Base-by-base conservation (phyloP, 2,329 filamentous ascomycete species). In the Cytospora chrysosperma region DNA sequence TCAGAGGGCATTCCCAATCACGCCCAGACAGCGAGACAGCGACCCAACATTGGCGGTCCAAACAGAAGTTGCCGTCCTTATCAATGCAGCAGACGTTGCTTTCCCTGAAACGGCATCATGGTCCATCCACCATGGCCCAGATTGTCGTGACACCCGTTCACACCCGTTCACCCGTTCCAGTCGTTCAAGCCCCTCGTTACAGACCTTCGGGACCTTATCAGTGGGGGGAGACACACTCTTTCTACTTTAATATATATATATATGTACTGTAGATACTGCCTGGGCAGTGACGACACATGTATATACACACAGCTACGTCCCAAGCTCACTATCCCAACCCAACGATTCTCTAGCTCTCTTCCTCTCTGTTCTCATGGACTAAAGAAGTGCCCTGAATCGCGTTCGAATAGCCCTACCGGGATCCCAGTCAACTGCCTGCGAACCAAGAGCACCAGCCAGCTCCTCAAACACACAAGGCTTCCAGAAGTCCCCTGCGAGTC, bases 181-280 rank as follows among this genome's bases (percentile, higher is more conserved):
- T n/a, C n/a, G n/a, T n/a, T n/a, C n/a, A 19, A 4, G 7, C 47
- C n/a, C 21, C 26, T 15, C 49, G 7, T 47, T 53, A 27, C 26
- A 54, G 37, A 24, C 17, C 24, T 19, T 27, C 26, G 49, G 50
- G 49, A 19, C 17, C 56, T 59, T 59, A 59, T 59, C 56, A 51
- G 56, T 59, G 47, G 56, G 56, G 40, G 12, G 26, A 28, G 26
- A 37, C 26, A 28, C 30, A 37, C 53, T 40, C 37, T 40, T 17
- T 17, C 32, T 34, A 15, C 30, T 32, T n/a, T n/a, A n/a, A n/a
- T n/a, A n/a, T n/a, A n/a, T n/a, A n/a, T n/a, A n/a, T n/a, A n/a
- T n/a, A 32, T 9, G 30, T 32, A 32, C 30, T 32, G 30, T 32
- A 32, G 6, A 32, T 17, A 37, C n/a, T n/a, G n/a, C n/a, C n/a